These are phyloP conservation scores for Fusarium fracticaudum DNA, from an alignment of 2,329 filamentous ascomycete species.

Conservation along the genomic window DNA sequence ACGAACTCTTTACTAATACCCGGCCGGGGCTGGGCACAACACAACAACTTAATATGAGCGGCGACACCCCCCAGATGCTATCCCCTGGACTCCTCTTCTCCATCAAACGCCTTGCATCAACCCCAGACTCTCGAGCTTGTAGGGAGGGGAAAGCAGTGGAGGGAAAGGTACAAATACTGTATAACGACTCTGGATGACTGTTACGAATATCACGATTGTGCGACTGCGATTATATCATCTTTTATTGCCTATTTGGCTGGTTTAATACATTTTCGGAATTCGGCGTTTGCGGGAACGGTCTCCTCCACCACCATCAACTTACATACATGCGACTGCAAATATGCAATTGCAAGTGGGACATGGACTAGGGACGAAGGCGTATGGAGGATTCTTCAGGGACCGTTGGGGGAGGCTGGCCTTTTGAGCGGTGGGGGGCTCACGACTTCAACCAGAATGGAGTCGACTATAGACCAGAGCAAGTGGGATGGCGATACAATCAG, in stretches of 20 bases:
- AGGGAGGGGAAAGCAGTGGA: background rate
- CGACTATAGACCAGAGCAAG: conserved; percentile 18
- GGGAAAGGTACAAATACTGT: conserved; percentile 25
- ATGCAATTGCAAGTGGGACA: conserved; percentile 31
- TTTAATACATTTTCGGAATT: conserved; percentile 42
- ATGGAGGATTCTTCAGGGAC: conserved; percentile 28
- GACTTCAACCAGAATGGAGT: conserved; percentile 3
- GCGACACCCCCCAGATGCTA: conserved; percentile 5
- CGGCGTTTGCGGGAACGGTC: conserved; percentile 38
- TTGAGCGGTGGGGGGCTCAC: conserved; percentile 11
- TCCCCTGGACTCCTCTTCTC: background rate
- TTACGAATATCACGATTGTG: conserved; percentile 43
- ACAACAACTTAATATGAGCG: conserved; percentile 18
- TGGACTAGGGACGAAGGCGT: conserved; percentile 30
- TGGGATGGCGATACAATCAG: conserved; percentile 8
- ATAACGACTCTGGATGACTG: conserved; percentile 45
- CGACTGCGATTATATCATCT: conserved; percentile 36
- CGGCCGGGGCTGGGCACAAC: conserved; percentile 21
- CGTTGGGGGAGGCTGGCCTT: conserved; percentile 20
- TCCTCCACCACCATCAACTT: conserved; percentile 2
- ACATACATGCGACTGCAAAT: conserved; percentile 17
- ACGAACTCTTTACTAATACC: conserved; percentile 35
- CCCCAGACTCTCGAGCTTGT: conserved; percentile 4
- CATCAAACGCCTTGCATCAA: background rate
- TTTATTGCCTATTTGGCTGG: conserved; percentile 35